These are phyloP conservation scores for Bothriochloa decipiens DNA, from an alignment of 176 grass and related monocot species.

Conservation along the genomic window DNA sequence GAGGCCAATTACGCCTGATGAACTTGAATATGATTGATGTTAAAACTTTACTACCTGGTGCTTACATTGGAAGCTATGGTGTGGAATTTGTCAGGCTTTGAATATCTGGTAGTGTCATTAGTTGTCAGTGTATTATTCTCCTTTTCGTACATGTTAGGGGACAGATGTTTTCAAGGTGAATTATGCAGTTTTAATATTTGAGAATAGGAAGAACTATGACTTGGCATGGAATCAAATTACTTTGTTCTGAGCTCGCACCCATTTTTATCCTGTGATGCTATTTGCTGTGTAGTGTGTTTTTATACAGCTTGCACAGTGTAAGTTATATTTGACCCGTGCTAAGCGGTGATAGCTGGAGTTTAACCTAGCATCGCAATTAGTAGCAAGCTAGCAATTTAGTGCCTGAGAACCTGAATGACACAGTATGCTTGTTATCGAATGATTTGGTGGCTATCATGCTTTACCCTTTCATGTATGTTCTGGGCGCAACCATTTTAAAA, in stretches of 20 bases:
- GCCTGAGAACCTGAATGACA: not conserved
- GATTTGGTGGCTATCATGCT: not conserved
- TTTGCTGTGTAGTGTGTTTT: not conserved
- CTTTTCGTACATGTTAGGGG: not conserved
- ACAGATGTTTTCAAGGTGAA: not conserved
- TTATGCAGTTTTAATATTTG: not conserved
- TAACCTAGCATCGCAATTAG: not conserved
- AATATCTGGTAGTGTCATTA: not conserved
- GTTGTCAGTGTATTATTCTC: not conserved
- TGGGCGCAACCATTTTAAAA: not conserved
- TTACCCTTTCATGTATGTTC: not conserved
- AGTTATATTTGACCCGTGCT: not conserved
- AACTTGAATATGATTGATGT: conserved; percentile 97
- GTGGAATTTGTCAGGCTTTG: not conserved
- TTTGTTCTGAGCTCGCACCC: not conserved
- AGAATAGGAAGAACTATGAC: not conserved
- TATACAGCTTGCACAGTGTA: not conserved
- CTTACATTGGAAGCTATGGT: not conserved
- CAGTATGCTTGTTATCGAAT: not conserved
- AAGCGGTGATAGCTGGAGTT: not conserved
- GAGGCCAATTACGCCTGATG: conserved; percentile 89
- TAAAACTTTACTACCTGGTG: not conserved
- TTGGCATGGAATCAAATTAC: not conserved
- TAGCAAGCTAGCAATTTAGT: not conserved
- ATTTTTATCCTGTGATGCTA: not conserved